A percentile compares a stretch with the other conserved stretches of the same genome.
These are phyloP conservation scores for Termitomyces sp. DNA, from an alignment of 768 basidiomycete species.

Conservation along the genomic window DNA sequence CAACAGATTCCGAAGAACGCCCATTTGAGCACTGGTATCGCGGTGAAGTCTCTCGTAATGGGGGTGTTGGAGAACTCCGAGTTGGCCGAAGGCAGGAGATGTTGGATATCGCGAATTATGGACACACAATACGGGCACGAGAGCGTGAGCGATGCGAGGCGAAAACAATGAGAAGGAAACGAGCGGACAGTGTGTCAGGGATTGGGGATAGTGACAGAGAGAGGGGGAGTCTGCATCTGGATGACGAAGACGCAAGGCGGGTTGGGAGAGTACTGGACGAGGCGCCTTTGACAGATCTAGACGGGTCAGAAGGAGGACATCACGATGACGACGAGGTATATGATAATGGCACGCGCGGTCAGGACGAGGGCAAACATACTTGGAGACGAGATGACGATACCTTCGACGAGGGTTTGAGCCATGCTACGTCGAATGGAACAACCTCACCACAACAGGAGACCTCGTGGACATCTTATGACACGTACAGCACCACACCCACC, in stretches of 20 bases:
- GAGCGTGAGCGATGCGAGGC: conserved; percentile 21
- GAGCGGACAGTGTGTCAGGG: conserved; percentile 66
- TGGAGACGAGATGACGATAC: conserved; percentile 5
- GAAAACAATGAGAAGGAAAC: conserved; percentile 38
- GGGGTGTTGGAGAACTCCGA: conserved; percentile 82
- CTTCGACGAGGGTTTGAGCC: conserved; percentile 18
- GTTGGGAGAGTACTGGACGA: conserved; percentile 70
- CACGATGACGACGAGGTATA: conserved; percentile 17
- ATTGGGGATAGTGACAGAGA: conserved; percentile 42
- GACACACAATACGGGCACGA: conserved; percentile 49
- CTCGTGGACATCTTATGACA: conserved; percentile 23
- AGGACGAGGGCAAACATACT: conserved; percentile 23
- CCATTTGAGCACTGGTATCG: conserved; percentile 92
- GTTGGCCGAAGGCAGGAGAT: conserved; percentile 77
- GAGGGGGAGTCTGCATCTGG: conserved; percentile 66
- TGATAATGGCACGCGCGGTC: conserved; percentile 19
- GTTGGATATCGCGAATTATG: conserved; percentile 86
- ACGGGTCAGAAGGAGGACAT: conserved; percentile 42
- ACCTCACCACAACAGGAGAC: conserved; percentile 15
- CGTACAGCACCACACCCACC: conserved; percentile 43
- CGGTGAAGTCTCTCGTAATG: conserved; percentile 81
- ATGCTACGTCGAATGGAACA: conserved; percentile 10
- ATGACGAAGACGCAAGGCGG: conserved; percentile 48
- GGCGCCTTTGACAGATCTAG: conserved; percentile 70
- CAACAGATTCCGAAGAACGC: conserved; percentile 75